Evolutionary conservation across 2,329 filamentous ascomycete genomes (phyloP), one percentile per base, ranked within the genome.

Genomic region (Calonectria montana): DNA sequence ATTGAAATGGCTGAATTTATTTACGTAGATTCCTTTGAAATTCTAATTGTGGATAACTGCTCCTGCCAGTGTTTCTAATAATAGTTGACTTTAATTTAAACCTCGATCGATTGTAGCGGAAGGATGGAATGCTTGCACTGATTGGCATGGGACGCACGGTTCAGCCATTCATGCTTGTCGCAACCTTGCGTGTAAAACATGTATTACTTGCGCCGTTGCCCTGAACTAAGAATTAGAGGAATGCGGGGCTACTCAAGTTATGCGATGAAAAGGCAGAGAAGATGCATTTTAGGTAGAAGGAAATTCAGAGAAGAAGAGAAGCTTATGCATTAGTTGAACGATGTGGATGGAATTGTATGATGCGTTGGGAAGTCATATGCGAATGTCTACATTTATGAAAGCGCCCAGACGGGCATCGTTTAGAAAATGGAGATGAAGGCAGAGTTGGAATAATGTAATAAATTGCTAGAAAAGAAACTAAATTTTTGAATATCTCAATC

Each of bases 291-390:
- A n/a, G n/a, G n/a, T n/a, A n/a, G n/a, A n/a, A n/a, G n/a, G n/a
- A n/a, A 61, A 68, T 31, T 29, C 43, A 18, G 47, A 50, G 39
- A 63, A 25, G 21, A 48, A n/a, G 18, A 66, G 59, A 23, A 59
- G 27, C 23, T 41, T 50, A 3, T 72, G 69, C 23, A 59, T 57
- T 13, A 48, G 68, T 29, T 47, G 45, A 18, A 21, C 61, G 39
- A 59, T 72, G 59, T 72, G 64, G 65, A 43, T 39, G 16, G 37
- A 21, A 3, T 72, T 72, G 8, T 72, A 72, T 27, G 31, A 45
- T 23, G 21, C 47, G 2, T 47, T 21, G n/a, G 16, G 39, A 41
- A 18, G 16, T 18, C 8, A 15, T 18, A 3, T 47, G 18, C 9
- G 23, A 47, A 23, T 47, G 23, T 47, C n/a, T 47, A 23, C 7